Percentiles rank a stretch among this genome's conserved stretches.
phyloP scores from a whole-genome alignment of 2,329 filamentous ascomycete genomes.

The Xylaria sp. region DNA sequence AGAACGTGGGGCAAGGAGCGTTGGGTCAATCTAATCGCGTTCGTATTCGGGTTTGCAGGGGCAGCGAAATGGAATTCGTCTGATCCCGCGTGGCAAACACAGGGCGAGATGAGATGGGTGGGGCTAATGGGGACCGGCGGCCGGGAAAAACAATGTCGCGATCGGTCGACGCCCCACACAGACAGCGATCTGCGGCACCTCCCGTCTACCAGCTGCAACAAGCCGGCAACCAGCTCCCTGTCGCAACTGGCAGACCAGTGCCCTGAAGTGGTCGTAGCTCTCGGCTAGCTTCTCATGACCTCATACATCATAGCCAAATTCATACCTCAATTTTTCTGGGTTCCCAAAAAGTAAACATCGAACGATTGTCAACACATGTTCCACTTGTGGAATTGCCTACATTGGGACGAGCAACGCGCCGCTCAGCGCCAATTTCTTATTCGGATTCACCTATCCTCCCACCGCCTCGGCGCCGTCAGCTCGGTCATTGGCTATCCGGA shows the following conservation, averaged over 20 bases:
- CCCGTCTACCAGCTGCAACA: neutral
- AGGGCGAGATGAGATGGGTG: too few relatives aligned
- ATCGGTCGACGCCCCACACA: neutral
- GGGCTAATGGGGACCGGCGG: too few relatives aligned
- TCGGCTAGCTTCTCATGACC: slow-evolving; percentile 31
- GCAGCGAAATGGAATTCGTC: neutral
- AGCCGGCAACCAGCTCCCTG: neutral
- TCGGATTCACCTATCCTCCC: neutral
- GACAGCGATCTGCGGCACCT: neutral
- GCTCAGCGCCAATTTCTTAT: neutral
- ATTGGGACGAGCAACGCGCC: slow-evolving; percentile 9
- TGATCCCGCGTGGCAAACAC: slow-evolving; percentile 3
- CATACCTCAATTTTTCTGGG: neutral
- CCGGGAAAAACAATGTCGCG: slow-evolving; percentile 15
- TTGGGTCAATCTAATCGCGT: slow-evolving; percentile 23
- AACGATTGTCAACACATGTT: slow-evolving; percentile 33
- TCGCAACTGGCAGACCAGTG: too few relatives aligned
- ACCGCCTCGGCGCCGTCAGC: neutral
- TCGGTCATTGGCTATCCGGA: neutral
- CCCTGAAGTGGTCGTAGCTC: slow-evolving; percentile 26
- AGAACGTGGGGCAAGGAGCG: slow-evolving; percentile 9
- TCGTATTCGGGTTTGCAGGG: slow-evolving; percentile 28
- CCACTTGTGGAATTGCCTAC: slow-evolving; percentile 31
- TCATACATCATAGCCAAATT: slow-evolving; percentile 27
- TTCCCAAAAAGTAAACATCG: slow-evolving; percentile 31